Percentiles rank a stretch among this genome's conserved stretches.
These are phyloP conservation scores for Penicillium sp. DNA, from an alignment of 2,329 filamentous ascomycete genomes.

Conservation along the genomic window DNA sequence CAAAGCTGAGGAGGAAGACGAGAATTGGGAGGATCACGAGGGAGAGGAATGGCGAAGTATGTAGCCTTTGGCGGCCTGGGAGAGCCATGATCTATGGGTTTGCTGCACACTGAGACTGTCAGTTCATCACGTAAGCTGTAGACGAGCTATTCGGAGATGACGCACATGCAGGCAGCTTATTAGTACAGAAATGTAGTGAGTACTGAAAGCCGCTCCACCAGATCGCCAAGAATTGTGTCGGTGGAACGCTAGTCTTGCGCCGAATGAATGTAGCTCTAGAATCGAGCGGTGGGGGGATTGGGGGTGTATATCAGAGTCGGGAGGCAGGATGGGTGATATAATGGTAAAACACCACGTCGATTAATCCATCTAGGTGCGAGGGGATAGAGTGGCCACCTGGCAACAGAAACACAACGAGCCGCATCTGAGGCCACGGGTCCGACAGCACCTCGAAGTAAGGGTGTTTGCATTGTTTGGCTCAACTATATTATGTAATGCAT, in stretches of 20 bases:
- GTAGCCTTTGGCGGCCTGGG: slow-evolving; percentile 28
- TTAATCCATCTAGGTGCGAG: slow-evolving; percentile 30
- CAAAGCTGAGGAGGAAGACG: slow-evolving; percentile 55
- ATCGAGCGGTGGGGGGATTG: neutral
- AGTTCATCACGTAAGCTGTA: slow-evolving; percentile 2
- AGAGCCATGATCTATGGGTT: slow-evolving; percentile 34
- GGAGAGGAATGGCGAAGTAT: slow-evolving; percentile 38
- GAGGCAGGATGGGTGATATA: neutral
- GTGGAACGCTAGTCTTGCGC: slow-evolving; percentile 20
- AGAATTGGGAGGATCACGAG: slow-evolving; percentile 52
- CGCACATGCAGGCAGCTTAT: slow-evolving; percentile 11
- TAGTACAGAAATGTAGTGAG: slow-evolving; percentile 1
- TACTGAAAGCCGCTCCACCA: slow-evolving; percentile 9
- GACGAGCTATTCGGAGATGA: neutral
- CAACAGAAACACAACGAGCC: slow-evolving; percentile 27
- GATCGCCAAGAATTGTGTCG: slow-evolving; percentile 14
- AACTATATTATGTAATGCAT: slow-evolving; percentile 7
- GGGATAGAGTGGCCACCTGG: slow-evolving; percentile 34
- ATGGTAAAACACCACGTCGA: slow-evolving; percentile 10
- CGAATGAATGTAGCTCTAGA: slow-evolving; percentile 13
- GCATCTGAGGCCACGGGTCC: slow-evolving; percentile 27
- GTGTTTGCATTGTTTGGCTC: slow-evolving; percentile 23
- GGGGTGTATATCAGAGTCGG: neutral
- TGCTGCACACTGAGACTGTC: slow-evolving; percentile 21
- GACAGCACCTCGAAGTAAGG: slow-evolving; percentile 7